Conservation (phyloP, 805 yeast species). For the Nakazawaea ernobii region DNA sequence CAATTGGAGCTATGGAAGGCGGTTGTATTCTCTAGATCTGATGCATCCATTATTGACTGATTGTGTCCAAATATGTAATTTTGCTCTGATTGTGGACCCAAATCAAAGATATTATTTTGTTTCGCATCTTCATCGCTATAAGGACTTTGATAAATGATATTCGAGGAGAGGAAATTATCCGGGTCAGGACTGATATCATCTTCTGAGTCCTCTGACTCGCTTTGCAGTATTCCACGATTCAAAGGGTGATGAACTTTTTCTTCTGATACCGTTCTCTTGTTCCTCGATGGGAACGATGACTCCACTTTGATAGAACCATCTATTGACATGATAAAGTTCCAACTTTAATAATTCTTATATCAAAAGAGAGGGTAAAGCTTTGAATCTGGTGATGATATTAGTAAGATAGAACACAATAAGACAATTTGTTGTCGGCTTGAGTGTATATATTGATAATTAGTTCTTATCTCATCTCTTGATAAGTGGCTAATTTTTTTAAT, state of each 20-base stretch:
- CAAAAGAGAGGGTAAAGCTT: no score
- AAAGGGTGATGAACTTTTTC: background rate
- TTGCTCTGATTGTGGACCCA: conserved; percentile 19
- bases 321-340: background rate
- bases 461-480: no score
- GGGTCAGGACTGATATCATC: background rate
- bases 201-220: background rate
- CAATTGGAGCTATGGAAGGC: background rate
- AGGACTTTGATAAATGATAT: background rate
- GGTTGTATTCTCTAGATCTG: no score
- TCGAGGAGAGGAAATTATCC: background rate
- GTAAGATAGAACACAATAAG: no score
- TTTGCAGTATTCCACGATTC: background rate
- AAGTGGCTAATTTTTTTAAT: no score
- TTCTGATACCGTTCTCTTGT: background rate
- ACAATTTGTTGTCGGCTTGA: no score
- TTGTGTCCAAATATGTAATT: conserved; percentile 10
- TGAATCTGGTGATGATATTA: no score
- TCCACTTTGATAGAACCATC: background rate
- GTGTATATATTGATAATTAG: no score
- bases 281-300: conserved; percentile 4
- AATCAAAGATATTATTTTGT: conserved; percentile 11
- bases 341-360: no score
- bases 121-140: background rate
- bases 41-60: background rate